A percentile compares a stretch with the other conserved stretches of the same genome.
phyloP scores from a whole-genome alignment of 345 rosid genomes.

The Eutrema heterophyllum region DNA sequence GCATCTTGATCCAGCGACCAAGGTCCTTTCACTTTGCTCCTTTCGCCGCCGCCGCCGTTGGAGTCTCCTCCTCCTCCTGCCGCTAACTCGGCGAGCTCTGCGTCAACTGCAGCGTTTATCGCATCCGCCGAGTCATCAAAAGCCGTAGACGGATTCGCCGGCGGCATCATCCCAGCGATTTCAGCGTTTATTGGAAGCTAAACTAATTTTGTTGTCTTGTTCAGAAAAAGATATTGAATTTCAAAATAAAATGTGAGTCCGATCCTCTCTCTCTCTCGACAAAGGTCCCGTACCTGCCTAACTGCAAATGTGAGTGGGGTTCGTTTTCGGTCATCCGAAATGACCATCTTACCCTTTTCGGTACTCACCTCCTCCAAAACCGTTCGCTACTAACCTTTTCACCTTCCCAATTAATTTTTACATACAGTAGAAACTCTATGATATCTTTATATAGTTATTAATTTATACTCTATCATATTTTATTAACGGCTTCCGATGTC shows the following conservation, averaged over 20 bases:
- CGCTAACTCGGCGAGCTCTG: slow-evolving; percentile 15
- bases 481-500: no score
- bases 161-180: not conserved
- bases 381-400: not conserved
- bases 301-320: slow-evolving; percentile 1
- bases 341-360: slow-evolving; percentile 7
- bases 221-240: not conserved
- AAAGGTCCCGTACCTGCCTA: slow-evolving; percentile 8
- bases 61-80: slow-evolving; percentile 7
- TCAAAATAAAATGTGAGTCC: not conserved
- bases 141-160: not conserved
- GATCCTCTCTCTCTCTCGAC: not conserved
- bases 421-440: no score
- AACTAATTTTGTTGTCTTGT: not conserved
- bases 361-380: not conserved
- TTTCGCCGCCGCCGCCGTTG: slow-evolving; percentile 21
- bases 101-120: not conserved
- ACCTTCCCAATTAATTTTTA: not conserved
- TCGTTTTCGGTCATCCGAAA: not conserved
- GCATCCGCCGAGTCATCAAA: not conserved
- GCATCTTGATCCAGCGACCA: slow-evolving; percentile 74
- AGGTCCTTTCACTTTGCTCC: slow-evolving; percentile 48
- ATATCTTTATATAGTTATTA: no score
- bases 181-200: slow-evolving; percentile 3
- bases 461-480: no score